Base-by-base conservation (phyloP, 2,329 filamentous ascomycete genomes). In the Neoscytalidium dimidiatum region DNA sequence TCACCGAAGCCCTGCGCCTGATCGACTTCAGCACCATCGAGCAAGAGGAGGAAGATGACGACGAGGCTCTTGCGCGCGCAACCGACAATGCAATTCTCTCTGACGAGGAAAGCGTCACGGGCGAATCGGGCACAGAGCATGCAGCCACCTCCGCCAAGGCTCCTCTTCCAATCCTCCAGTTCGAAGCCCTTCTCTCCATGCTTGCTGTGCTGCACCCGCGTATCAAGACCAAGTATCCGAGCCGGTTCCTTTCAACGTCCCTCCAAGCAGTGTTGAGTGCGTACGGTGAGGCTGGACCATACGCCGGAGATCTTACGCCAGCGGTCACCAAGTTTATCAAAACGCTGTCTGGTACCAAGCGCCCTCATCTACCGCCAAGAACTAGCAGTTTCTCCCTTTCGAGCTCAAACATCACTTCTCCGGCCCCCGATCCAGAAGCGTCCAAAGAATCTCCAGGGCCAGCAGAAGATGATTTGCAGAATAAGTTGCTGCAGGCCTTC, bases 201-300 rank as follows among this genome's bases (percentile, higher is more conserved):
- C 83, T 95, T 13, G 84, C 87, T 33, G 90, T 91, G 64, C 79
- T 94, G 13, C 91, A 94, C 75, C 85, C 84, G 63, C 84, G 92
- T 66, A 88, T 95, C 73, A 88, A 90, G 78, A 92, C 92, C 5
- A 91, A 90, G 74, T 88, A 88, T 67, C 91, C 92, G 1, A 93
- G 90, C 53, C 85, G 90, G 35, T 95, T 94, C 76, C 82, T 95
- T 21, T 91, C 90, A 60, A 88, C 88, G 0, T 90, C 90, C n/a
- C 81, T 95, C 17, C 87, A 90, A 68, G 89, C 90, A 28, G 86
- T 94, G 53, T 83, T 90, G 63, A 82, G 85, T 64, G 86, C 86
- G 49, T 94, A 91, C 82, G 73, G 86, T 80, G 68, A 86, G 58
- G 80, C 86, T 64, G 80, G 80, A 2, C 73, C 83, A 8, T 84